Evolutionary conservation across 768 basidiomycete genomes (phyloP).

Genomic region (Suillus subalutaceus): DNA sequence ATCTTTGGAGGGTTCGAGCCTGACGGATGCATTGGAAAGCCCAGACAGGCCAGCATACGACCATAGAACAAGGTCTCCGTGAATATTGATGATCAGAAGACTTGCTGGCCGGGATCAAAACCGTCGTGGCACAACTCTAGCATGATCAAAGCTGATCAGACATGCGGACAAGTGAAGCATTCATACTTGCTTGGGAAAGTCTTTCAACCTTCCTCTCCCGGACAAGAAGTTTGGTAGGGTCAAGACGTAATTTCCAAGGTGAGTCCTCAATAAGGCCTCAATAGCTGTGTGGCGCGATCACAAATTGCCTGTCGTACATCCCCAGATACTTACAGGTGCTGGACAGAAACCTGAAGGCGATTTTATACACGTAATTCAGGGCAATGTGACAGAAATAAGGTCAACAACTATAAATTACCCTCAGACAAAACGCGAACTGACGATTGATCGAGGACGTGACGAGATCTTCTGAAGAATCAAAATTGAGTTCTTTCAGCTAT

Average conservation of each 20-base stretch:
- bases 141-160: background rate
- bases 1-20: background rate
- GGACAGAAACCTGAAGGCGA: slow-evolving; percentile 2
- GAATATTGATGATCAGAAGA: background rate
- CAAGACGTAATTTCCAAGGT: background rate
- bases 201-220: background rate
- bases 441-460: background rate
- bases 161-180: background rate
- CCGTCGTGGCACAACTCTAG: background rate
- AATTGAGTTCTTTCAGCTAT: background rate
- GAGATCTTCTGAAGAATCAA: background rate
- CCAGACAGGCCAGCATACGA: background rate
- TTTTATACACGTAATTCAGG: slow-evolving; percentile 1
- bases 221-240: background rate
- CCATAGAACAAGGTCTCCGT: background rate
- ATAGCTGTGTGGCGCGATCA: background rate
- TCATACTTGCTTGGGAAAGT: background rate
- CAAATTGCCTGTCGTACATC: background rate
- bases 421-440: background rate
- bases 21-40: background rate
- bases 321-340: background rate
- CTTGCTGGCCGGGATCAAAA: background rate
- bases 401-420: background rate
- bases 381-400: background rate
- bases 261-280: background rate